These are phyloP conservation scores for Ajuga chamaepitys DNA, from an alignment of 257 asterid genomes.

Conservation along the genomic window DNA sequence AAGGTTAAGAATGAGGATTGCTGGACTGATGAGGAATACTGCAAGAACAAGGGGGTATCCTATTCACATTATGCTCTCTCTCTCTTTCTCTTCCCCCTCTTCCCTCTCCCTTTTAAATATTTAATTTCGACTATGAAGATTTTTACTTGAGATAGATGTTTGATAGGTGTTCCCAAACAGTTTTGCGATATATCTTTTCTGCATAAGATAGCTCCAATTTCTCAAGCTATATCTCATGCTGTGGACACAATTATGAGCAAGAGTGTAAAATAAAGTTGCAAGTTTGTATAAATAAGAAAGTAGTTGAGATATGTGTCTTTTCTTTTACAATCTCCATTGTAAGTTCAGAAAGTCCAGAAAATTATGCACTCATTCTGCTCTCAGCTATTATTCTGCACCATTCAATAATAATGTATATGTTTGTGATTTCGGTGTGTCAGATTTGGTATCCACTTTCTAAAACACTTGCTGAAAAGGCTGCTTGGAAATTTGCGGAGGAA, in stretches of 20 bases:
- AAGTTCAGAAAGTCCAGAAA: not conserved
- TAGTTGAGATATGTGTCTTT: not conserved
- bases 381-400: not conserved
- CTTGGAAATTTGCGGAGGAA: slow-evolving; percentile 86
- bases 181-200: not conserved
- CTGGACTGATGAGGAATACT: slow-evolving; percentile 84
- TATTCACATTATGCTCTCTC: not conserved
- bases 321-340: too few relatives aligned
- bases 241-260: not conserved
- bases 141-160: not conserved
- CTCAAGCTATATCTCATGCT: not conserved
- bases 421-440: slow-evolving; percentile 27
- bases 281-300: not conserved
- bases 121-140: not conserved
- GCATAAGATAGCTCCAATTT: not conserved
- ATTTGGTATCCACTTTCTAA: slow-evolving; percentile 90
- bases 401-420: not conserved
- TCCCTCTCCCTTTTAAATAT: not conserved
- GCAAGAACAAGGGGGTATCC: slow-evolving; percentile 68
- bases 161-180: not conserved
- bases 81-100: not conserved
- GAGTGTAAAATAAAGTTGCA: not conserved
- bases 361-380: not conserved
- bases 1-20: slow-evolving; percentile 66
- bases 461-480: slow-evolving; percentile 81